These are phyloP conservation scores for Phlegmacium glaucopus DNA, from an alignment of 768 basidiomycete species.

Conservation along the genomic window DNA sequence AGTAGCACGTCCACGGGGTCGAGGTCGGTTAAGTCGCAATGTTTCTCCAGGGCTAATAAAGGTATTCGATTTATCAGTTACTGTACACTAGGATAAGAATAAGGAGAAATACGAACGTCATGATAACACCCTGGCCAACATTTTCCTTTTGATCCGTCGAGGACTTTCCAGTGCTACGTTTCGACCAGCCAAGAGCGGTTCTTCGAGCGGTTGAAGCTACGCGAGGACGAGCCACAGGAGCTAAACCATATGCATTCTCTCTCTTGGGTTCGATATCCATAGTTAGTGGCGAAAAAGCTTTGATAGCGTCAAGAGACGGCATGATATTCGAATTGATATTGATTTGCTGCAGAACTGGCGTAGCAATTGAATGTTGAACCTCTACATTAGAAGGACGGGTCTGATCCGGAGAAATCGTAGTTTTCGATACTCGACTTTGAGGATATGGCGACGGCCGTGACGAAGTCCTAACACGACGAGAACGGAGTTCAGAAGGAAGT, in stretches of 20 bases:
- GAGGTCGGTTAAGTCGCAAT: conserved; percentile 44
- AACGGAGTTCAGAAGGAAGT: conserved; percentile 68
- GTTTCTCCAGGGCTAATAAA: conserved; percentile 35
- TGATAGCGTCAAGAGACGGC: conserved; percentile 36
- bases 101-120: conserved; percentile 23
- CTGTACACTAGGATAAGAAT: no score
- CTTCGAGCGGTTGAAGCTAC: conserved; percentile 55
- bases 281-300: conserved; percentile 40
- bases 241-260: conserved; percentile 30
- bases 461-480: conserved; percentile 57
- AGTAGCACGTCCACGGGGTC: conserved; percentile 48
- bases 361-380: conserved; percentile 12
- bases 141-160: conserved; percentile 59
- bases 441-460: conserved; percentile 79
- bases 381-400: conserved; percentile 18
- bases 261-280: conserved; percentile 37
- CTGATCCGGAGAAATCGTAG: conserved; percentile 42
- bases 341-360: conserved; percentile 39
- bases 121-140: conserved; percentile 27
- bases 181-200: conserved; percentile 60
- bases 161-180: conserved; percentile 52
- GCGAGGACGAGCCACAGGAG: conserved; percentile 43
- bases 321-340: conserved; percentile 39
- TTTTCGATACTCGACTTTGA: conserved; percentile 41
- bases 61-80: no score